Conservation (phyloP, 1,284 basidiomycete species). For the Ustilago nuda region DNA sequence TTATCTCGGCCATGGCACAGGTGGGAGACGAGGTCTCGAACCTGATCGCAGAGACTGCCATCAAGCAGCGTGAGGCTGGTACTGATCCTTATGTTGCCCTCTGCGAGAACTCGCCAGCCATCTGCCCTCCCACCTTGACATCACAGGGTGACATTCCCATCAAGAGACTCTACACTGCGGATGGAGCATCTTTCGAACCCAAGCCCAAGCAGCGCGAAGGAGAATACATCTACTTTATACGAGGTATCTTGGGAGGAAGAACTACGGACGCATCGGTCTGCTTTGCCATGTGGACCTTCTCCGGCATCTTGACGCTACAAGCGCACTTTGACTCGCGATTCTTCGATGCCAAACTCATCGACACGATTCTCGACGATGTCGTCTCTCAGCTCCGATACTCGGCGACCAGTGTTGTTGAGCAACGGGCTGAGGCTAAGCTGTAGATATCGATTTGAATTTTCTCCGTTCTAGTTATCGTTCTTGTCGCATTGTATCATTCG, state of each 20-base stretch:
- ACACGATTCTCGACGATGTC: slow-evolving; percentile 27
- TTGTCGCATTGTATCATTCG: background rate
- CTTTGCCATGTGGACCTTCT: slow-evolving; percentile 26
- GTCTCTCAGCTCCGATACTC: slow-evolving; percentile 14
- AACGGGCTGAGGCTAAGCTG: slow-evolving; percentile 24
- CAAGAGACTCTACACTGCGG: slow-evolving; percentile 21
- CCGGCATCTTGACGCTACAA: slow-evolving; percentile 20
- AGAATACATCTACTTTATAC: slow-evolving; percentile 14
- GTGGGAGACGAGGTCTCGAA: slow-evolving; percentile 12
- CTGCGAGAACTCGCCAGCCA: slow-evolving; percentile 25
- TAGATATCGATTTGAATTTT: background rate
- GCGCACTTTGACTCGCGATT: slow-evolving; percentile 37
- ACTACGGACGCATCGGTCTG: slow-evolving; percentile 36
- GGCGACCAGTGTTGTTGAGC: slow-evolving; percentile 5
- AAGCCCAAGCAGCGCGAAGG: slow-evolving; percentile 11
- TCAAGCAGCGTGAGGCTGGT: slow-evolving; percentile 18
- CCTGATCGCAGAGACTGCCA: slow-evolving; percentile 15
- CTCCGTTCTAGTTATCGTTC: background rate
- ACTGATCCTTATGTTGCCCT: slow-evolving; percentile 24
- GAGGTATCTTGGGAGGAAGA: slow-evolving; percentile 13
- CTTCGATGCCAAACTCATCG: slow-evolving; percentile 33
- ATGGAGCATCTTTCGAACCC: slow-evolving; percentile 18
- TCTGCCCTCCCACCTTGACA: slow-evolving; percentile 34
- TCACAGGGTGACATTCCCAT: slow-evolving; percentile 26
- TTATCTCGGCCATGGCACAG: slow-evolving; percentile 26